Conservation (phyloP, 75 land plant species). For the Cryptomeria japonica region DNA sequence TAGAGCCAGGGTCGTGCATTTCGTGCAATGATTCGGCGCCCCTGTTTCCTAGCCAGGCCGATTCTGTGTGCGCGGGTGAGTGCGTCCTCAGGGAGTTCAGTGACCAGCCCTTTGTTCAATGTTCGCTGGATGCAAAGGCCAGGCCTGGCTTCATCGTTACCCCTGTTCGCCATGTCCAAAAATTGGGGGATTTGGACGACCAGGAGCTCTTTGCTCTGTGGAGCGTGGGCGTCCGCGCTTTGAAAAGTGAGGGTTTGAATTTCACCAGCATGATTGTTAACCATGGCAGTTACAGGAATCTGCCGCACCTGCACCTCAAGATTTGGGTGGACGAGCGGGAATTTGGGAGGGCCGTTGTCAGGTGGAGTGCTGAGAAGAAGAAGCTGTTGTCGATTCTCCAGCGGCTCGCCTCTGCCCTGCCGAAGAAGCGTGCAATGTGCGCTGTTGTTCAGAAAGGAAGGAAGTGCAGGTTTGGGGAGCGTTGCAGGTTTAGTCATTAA, state of each 20-base stretch:
- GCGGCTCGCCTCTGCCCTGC: neutral
- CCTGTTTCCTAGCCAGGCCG: constrained; percentile 11
- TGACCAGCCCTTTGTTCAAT: constrained; percentile 18
- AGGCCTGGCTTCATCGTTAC: constrained; percentile 27
- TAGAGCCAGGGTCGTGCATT: constrained; percentile 16
- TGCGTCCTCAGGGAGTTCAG: constrained; percentile 21
- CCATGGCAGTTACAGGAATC: constrained; percentile 31
- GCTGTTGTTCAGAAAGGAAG: neutral
- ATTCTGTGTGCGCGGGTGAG: constrained; percentile 15
- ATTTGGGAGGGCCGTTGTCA: neutral
- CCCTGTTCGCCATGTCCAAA: constrained; percentile 21
- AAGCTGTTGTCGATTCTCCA: constrained; percentile 18
- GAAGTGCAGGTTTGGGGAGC: neutral
- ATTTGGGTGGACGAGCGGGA: constrained; percentile 25
- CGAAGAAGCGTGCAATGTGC: neutral
- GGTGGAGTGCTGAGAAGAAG: constrained; percentile 19
- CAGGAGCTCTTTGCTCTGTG: constrained; percentile 21
- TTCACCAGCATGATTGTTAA: constrained; percentile 24
- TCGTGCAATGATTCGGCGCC: constrained; percentile 18
- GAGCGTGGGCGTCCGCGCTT: constrained; percentile 21
- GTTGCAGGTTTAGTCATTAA: constrained; percentile 1
- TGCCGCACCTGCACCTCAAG: constrained; percentile 33
- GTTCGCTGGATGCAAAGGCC: constrained; percentile 23
- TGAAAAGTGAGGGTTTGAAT: constrained; percentile 11
- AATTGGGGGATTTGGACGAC: constrained; percentile 24